These are phyloP conservation scores for Parasarocladium wereldwijsianum DNA, from an alignment of 2,329 filamentous ascomycete genomes.

Conservation along the genomic window DNA sequence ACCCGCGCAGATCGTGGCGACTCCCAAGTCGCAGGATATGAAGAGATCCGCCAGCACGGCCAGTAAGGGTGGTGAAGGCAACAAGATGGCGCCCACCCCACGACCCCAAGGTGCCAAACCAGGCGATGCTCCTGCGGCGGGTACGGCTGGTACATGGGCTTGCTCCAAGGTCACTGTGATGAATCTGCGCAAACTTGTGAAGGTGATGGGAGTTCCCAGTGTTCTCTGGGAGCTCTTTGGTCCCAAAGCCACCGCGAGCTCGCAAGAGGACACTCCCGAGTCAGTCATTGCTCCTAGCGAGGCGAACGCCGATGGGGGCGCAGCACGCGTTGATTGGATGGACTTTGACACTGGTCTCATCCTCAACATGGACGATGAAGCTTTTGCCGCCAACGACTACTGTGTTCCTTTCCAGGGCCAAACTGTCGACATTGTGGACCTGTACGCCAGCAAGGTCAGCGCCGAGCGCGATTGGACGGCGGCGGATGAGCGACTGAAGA, in stretches of 20 bases:
- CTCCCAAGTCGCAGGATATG: constrained; percentile 35
- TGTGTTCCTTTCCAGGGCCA: constrained; percentile 3
- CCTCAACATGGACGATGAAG: constrained; percentile 24
- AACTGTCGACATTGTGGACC: constrained; percentile 4
- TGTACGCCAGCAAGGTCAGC: constrained; percentile 1
- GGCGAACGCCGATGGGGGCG: constrained; percentile 45
- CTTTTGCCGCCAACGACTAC: constrained; percentile 3
- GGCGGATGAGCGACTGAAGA: constrained; percentile 24
- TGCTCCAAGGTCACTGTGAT: constrained; percentile 36
- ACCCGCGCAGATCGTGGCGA: constrained; percentile 25
- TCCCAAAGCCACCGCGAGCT: constrained; percentile 11
- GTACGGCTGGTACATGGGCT: constrained; percentile 20
- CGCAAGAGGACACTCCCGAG: constrained; percentile 50
- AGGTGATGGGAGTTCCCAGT: constrained; percentile 17
- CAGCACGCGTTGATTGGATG: constrained; percentile 32
- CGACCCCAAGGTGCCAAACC: too few species aligned
- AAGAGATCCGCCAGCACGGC: constrained; percentile 33
- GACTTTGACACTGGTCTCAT: constrained; percentile 31
- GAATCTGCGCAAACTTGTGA: constrained; percentile 18
- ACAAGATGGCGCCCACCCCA: constrained; percentile 15
- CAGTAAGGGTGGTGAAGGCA: constrained; percentile 22
- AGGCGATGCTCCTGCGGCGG: constrained; percentile 14
- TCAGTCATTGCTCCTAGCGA: constrained; percentile 46
- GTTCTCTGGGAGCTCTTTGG: constrained; percentile 31
- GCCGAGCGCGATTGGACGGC: constrained; percentile 24